These are phyloP conservation scores for Protomyces arabidopsidicola DNA, from an alignment of 1,139 yeast species.

Conservation along the genomic window DNA sequence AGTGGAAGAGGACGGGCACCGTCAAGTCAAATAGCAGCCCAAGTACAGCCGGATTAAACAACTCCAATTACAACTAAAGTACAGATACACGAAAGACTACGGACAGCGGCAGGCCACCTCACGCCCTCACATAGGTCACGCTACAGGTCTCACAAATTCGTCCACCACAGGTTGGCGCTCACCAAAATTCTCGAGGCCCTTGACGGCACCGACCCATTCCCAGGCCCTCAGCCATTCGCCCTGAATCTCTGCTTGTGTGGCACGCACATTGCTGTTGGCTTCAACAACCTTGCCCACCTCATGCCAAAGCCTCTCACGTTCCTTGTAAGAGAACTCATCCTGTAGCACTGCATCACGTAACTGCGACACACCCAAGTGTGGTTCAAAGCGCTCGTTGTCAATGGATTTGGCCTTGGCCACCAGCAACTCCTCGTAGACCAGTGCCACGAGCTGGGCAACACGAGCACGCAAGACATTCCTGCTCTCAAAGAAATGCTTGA, in stretches of 20 bases:
- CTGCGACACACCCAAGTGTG: conserved; percentile 48
- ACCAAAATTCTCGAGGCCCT: not conserved
- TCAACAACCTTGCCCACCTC: conserved; percentile 59
- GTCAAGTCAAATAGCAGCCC: no score
- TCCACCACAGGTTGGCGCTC: conserved; percentile 13
- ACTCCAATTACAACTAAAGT: no score
- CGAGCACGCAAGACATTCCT: not conserved
- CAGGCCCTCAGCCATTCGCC: conserved; percentile 87
- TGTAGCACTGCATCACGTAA: conserved; percentile 64
- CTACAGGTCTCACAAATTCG: conserved; percentile 25
- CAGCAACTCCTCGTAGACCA: conserved; percentile 15
- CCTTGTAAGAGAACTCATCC: conserved; percentile 45
- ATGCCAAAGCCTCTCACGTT: conserved; percentile 57
- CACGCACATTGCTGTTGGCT: conserved; percentile 57
- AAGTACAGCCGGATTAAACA: no score
- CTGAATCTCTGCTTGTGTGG: conserved; percentile 61
- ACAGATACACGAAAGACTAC: no score
- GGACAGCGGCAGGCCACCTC: no score
- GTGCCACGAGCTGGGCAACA: conserved; percentile 11
- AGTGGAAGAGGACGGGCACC: no score
- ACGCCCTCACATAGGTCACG: not conserved
- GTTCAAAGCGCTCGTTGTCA: conserved; percentile 13
- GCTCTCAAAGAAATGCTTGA: conserved; percentile 16
- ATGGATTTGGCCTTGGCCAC: conserved; percentile 8
- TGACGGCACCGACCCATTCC: conserved; percentile 61